A percentile compares a stretch with the other conserved stretches of the same genome.
Conservation (phyloP, 1,284 basidiomycete species). For the Ganoderma lucidum region DNA sequence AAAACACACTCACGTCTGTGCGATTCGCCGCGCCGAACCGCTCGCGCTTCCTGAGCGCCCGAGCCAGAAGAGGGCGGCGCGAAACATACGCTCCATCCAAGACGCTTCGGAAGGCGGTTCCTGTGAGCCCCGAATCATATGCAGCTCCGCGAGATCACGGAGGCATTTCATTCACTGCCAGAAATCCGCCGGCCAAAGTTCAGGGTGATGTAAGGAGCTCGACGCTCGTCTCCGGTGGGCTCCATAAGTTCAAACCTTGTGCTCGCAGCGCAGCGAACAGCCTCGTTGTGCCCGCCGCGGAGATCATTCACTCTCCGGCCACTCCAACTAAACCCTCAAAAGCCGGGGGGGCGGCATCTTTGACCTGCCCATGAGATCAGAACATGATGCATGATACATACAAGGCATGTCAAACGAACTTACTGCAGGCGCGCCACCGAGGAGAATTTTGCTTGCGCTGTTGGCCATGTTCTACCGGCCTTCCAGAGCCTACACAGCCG, state of each 20-base stretch:
- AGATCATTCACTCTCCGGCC: slow-evolving; percentile 22
- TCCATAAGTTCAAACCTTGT: slow-evolving; percentile 27
- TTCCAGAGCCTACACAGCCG: neutral
- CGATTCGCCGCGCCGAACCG: slow-evolving; percentile 1
- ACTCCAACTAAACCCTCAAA: slow-evolving; percentile 8
- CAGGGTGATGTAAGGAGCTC: slow-evolving; percentile 27
- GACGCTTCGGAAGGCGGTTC: slow-evolving; percentile 13
- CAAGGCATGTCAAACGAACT: slow-evolving; percentile 1
- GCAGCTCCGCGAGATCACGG: slow-evolving; percentile 21
- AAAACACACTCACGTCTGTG: slow-evolving; percentile 16
- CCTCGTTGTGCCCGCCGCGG: slow-evolving; percentile 27
- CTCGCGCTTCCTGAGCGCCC: slow-evolving; percentile 3
- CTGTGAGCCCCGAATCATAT: slow-evolving; percentile 16
- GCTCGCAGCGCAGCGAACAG: slow-evolving; percentile 15
- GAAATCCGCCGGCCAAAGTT: slow-evolving; percentile 17
- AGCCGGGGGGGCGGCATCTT: neutral
- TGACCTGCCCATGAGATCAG: slow-evolving; percentile 18
- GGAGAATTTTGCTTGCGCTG: slow-evolving; percentile 5
- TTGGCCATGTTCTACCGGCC: slow-evolving; percentile 20
- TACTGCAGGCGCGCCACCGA: neutral
- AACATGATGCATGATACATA: slow-evolving; percentile 3
- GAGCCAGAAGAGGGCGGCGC: slow-evolving; percentile 11
- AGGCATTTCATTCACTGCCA: slow-evolving; percentile 22
- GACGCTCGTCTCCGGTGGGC: slow-evolving; percentile 23
- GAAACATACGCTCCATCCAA: slow-evolving; percentile 8